Evolutionary conservation across 352 stramenopile genomes (phyloP).

Genomic region (Phytophthora pisi): DNA sequence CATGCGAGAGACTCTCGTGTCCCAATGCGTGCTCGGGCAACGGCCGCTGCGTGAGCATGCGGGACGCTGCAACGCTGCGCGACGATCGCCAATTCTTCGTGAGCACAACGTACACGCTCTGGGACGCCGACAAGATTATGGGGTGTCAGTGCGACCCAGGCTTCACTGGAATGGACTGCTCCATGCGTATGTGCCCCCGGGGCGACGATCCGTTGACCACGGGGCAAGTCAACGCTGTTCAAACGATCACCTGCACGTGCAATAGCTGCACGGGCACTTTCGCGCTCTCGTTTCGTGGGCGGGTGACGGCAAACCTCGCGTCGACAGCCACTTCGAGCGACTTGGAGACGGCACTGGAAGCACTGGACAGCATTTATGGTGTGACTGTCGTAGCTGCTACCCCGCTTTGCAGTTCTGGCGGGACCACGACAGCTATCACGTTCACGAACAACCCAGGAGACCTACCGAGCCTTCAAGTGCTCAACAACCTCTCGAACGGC

Average conservation of each 20-base stretch:
- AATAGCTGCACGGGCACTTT: slow-evolving; percentile 61
- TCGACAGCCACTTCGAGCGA: slow-evolving; percentile 38
- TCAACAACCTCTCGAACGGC: slow-evolving; percentile 44
- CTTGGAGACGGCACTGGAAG: slow-evolving; percentile 61
- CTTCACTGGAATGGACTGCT: slow-evolving; percentile 70
- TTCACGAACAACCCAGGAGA: slow-evolving; percentile 76
- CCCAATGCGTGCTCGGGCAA: slow-evolving; percentile 60
- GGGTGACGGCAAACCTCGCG: slow-evolving; percentile 59
- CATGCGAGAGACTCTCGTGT: slow-evolving; percentile 76
- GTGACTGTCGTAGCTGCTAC: slow-evolving; percentile 37
- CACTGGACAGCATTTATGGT: slow-evolving; percentile 59
- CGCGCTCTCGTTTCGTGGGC: slow-evolving; percentile 66
- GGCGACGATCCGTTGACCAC: slow-evolving; percentile 71
- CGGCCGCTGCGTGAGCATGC: slow-evolving; percentile 74
- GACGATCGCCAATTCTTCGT: slow-evolving; percentile 77
- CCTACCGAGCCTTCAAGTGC: slow-evolving; percentile 54
- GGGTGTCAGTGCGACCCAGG: slow-evolving; percentile 79
- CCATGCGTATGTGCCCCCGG: slow-evolving; percentile 53
- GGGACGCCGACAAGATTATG: slow-evolving; percentile 82
- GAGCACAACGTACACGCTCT: slow-evolving; percentile 61
- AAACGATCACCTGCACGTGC: slow-evolving; percentile 61
- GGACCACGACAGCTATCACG: slow-evolving; percentile 59
- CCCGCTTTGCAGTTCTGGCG: slow-evolving; percentile 44
- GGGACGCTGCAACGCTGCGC: slow-evolving; percentile 57
- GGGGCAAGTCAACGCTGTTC: slow-evolving; percentile 41